Evolutionary conservation across 306 rosid species (phyloP).

Genomic region (Cicer cuneatum): DNA sequence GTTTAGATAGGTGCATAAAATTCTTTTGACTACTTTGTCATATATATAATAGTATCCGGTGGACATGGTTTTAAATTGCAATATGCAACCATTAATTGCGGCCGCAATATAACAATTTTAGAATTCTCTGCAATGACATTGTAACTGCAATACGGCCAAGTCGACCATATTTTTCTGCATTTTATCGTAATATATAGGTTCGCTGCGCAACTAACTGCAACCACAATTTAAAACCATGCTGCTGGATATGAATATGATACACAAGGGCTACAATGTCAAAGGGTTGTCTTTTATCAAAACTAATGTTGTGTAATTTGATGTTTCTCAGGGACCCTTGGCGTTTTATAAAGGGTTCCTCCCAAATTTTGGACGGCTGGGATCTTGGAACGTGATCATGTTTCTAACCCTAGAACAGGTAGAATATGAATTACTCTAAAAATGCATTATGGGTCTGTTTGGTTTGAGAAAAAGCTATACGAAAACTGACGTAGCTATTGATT

Average conservation of each 20-base stretch:
- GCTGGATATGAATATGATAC: conserved; percentile 19
- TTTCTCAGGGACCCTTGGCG: conserved; percentile 84
- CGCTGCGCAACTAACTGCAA: not conserved
- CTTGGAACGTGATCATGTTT: conserved; percentile 99
- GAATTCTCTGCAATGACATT: not conserved
- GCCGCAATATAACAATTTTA: not conserved
- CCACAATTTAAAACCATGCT: not conserved
- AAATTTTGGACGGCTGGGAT: conserved; percentile 94
- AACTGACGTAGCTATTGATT: not conserved
- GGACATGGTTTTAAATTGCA: no score
- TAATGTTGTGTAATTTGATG: conserved; percentile 33
- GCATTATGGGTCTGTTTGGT: not conserved
- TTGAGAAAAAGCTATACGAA: not conserved
- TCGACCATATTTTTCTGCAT: not conserved
- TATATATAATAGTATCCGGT: not conserved
- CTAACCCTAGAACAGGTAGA: conserved; percentile 95
- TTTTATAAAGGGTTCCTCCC: conserved; percentile 96
- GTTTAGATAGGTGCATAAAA: conserved; percentile 5
- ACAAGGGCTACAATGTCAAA: conserved; percentile 11
- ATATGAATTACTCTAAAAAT: conserved; percentile 12
- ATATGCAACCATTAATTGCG: not conserved
- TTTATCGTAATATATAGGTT: not conserved
- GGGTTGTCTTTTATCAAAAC: conserved; percentile 18
- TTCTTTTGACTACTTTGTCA: conserved; percentile 17
- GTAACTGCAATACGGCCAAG: not conserved